Conservation (phyloP, 2,329 filamentous ascomycete species). For the Verticillium alfalfae region DNA sequence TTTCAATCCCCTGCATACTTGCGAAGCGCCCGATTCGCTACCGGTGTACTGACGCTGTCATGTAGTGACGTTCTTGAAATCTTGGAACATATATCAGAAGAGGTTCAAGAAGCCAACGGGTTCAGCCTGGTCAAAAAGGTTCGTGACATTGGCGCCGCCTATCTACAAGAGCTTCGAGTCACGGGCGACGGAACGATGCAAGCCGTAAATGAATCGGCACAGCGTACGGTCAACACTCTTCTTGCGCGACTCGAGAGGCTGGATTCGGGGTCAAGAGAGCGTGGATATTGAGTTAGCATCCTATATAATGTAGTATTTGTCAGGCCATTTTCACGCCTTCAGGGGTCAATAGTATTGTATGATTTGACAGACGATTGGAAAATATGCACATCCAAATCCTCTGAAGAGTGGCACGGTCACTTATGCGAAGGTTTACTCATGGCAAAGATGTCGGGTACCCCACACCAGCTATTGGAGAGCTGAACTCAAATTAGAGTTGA, state of each 20-base stretch:
- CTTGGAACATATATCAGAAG: constrained; percentile 23
- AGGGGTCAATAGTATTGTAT: no score
- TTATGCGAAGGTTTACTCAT: no score
- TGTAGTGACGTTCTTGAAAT: constrained; percentile 25
- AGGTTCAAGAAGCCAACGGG: constrained; percentile 25
- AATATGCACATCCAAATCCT: no score
- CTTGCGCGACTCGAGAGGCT: neutral
- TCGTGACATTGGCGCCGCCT: constrained; percentile 27
- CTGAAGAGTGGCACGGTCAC: no score
- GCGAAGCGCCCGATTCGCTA: neutral
- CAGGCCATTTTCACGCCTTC: no score
- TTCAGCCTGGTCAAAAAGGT: constrained; percentile 25
- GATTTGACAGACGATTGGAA: no score
- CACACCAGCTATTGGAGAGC: no score
- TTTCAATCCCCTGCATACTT: neutral
- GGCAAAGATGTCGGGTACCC: no score
- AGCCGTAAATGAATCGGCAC: neutral
- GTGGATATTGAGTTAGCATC: neutral
- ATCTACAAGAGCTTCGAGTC: constrained; percentile 17
- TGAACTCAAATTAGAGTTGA: no score
- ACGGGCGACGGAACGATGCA: neutral
- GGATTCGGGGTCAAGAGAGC: neutral
- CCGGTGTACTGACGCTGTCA: neutral
- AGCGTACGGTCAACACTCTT: neutral
- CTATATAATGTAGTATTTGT: no score